A percentile compares a stretch with the other conserved stretches of the same genome.
phyloP scores from a whole-genome alignment of 1,284 basidiomycete species.

The Cutaneotrichosporon cavernicola region DNA sequence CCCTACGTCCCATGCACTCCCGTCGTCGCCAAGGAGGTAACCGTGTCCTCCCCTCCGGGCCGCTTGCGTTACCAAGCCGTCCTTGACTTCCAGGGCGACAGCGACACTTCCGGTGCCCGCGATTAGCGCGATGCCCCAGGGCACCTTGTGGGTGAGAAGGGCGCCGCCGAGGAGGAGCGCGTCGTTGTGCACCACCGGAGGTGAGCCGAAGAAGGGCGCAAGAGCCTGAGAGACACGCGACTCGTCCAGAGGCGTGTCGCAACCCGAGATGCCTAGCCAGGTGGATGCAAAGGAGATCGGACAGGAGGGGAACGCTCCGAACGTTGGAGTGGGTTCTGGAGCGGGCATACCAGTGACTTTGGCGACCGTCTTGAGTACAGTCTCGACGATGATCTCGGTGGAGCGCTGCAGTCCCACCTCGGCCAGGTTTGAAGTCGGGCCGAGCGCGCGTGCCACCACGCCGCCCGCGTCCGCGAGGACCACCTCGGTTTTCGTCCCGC shows the following conservation, averaged over 20 bases:
- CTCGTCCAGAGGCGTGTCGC: conserved; percentile 40
- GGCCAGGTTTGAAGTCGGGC: conserved; percentile 41
- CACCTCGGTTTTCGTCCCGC: conserved; percentile 41
- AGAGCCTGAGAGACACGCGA: conserved; percentile 30
- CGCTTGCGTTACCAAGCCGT: conserved; percentile 25
- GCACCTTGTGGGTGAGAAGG: conserved; percentile 29
- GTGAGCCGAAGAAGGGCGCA: conserved; percentile 30
- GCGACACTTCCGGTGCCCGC: conserved; percentile 43
- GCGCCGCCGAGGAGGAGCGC: conserved; percentile 41
- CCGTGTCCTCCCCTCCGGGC: conserved; percentile 41
- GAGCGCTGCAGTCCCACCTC: conserved; percentile 34
- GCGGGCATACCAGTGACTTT: background rate
- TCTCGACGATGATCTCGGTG: conserved; percentile 30
- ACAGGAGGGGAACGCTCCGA: background rate
- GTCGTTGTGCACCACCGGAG: conserved; percentile 35
- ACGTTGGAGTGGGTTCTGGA: background rate
- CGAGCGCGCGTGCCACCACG: conserved; percentile 28
- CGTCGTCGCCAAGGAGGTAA: conserved; percentile 45
- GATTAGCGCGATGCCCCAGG: conserved; percentile 46
- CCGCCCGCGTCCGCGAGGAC: conserved; percentile 27
- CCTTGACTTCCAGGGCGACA: conserved; percentile 33
- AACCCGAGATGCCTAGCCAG: conserved; percentile 43
- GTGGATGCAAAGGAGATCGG: conserved; percentile 29
- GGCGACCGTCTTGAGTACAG: conserved; percentile 27
- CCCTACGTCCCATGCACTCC: conserved; percentile 40